Conservation (phyloP, 208 protist species). For the Trichomonas vaginalis region DNA sequence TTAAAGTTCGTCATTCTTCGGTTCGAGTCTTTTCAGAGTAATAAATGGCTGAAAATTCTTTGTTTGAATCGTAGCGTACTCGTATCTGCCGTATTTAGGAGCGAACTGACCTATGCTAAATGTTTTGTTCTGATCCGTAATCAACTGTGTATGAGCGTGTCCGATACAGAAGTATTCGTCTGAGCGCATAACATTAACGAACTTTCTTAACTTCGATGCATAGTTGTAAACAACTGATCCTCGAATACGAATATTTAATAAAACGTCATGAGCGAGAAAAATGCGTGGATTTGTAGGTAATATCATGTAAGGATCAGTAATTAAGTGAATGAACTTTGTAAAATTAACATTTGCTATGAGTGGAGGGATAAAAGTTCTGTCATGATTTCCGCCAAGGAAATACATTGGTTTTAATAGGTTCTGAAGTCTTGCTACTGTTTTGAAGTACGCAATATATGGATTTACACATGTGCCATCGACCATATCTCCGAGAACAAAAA, state of each 20-base stretch:
- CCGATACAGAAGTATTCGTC: neutral
- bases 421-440: neutral
- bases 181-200: neutral
- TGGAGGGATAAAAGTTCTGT: neutral
- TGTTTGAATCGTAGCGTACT: neutral
- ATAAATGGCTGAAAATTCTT: neutral
- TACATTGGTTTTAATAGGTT: neutral
- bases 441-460: neutral
- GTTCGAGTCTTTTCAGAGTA: neutral
- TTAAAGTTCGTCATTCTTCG: neutral
- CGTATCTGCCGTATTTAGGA: neutral
- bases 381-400: neutral
- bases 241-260: neutral
- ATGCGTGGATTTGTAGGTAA: neutral
- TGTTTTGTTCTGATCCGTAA: neutral
- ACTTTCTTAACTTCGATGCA: neutral
- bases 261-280: neutral
- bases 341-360: neutral
- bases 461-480: neutral
- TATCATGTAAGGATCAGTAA: neutral
- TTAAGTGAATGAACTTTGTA: neutral
- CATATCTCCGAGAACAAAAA: neutral
- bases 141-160: neutral
- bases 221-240: neutral
- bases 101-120: neutral